Evolutionary conservation across 148 eudicot species (phyloP).

Genomic region (Amaranthus cruentus): DNA sequence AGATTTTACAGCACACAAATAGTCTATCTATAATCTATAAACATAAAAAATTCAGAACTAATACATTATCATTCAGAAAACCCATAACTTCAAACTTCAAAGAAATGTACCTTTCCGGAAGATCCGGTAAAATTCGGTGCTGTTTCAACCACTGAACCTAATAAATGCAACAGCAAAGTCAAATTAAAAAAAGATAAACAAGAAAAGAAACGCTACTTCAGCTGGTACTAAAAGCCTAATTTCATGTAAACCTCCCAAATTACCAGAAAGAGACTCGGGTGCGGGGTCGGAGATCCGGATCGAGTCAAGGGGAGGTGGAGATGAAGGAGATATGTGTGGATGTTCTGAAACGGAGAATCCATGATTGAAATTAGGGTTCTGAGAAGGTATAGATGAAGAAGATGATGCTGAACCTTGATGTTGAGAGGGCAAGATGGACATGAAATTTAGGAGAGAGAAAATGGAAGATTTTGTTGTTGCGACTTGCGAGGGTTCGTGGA

Average conservation of each 20-base stretch:
- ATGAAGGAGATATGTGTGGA: constrained; percentile 13
- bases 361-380: constrained; percentile 57
- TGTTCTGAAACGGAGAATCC: constrained; percentile 22
- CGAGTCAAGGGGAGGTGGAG: constrained; percentile 17
- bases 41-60: neutral
- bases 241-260: constrained; percentile 9
- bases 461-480: constrained; percentile 2
- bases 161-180: constrained; percentile 6
- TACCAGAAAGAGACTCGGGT: constrained; percentile 33
- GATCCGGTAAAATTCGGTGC: constrained; percentile 45
- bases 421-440: constrained; percentile 93
- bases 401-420: constrained; percentile 61
- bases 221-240: neutral
- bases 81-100: neutral
- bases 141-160: constrained; percentile 38
- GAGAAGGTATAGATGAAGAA: constrained; percentile 30
- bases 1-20: no score
- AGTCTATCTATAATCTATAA: no score
- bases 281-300: constrained; percentile 34
- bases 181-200: neutral
- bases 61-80: neutral
- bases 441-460: constrained; percentile 44
- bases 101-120: constrained; percentile 51
- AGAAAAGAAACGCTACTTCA: neutral
- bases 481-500: constrained; percentile 10